Percentiles rank a stretch among this genome's conserved stretches.
phyloP scores from a whole-genome alignment of 331 rosid genomes.

The Pyracantha coccinea region DNA sequence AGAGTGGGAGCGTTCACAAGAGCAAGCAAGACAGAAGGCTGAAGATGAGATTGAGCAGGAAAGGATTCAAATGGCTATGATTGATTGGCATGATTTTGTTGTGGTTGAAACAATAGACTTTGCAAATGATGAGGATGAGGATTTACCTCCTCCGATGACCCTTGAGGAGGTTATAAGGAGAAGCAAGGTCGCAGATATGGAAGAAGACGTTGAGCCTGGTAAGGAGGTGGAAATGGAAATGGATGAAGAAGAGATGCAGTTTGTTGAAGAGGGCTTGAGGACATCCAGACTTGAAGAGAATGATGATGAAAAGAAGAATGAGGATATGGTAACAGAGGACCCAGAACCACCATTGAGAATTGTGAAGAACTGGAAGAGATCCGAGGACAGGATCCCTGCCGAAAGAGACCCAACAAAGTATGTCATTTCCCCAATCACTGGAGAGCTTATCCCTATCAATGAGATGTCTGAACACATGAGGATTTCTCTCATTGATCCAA shows the following conservation, averaged over 20 bases:
- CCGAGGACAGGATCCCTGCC: constrained; percentile 73
- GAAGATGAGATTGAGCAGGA: constrained; percentile 95
- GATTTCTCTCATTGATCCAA: constrained; percentile 93
- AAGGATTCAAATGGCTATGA: constrained; percentile 90
- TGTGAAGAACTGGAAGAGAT: constrained; percentile 98
- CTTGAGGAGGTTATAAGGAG: constrained; percentile 91
- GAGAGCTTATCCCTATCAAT: constrained; percentile 74
- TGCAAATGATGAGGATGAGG: constrained; percentile 94
- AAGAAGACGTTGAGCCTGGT: constrained; percentile 81
- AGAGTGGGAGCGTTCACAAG: constrained; percentile 95
- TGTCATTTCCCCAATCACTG: constrained; percentile 86
- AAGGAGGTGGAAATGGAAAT: constrained; percentile 96
- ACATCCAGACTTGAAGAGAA: constrained; percentile 60
- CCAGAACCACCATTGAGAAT: constrained; percentile 88
- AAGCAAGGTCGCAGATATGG: constrained; percentile 62
- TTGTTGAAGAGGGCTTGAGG: constrained; percentile 87
- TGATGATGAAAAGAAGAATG: constrained; percentile 51
- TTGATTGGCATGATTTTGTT: constrained; percentile 99
- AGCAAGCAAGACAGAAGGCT: constrained; percentile 96
- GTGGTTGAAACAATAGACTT: constrained; percentile 90
- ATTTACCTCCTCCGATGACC: constrained; percentile 90
- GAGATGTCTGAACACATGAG: constrained; percentile 98
- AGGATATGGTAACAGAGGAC: constrained; percentile 49
- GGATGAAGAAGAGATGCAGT: constrained; percentile 94
- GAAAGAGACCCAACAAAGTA: constrained; percentile 77